Base-by-base conservation (phyloP, 768 basidiomycete species). In the Porphyrellus cyaneotinctus region DNA sequence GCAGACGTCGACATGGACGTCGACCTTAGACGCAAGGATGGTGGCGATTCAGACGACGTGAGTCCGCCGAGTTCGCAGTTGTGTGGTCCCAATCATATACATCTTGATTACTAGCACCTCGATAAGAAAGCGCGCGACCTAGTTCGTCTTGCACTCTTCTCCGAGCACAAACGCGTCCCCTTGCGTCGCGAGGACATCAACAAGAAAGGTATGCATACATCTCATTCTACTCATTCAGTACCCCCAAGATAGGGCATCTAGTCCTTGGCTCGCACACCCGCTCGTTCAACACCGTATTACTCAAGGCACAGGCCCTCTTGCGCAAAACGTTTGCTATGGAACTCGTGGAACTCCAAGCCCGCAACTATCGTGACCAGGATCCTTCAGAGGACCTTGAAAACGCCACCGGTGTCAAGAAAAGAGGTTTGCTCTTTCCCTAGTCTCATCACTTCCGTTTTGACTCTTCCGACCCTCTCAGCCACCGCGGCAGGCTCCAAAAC, bases 111-210 rank as follows among this genome's bases (percentile, higher is more conserved):
- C n/a, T 42, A 94, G 90, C 82, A 85, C 18, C 61, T 84, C 22
- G 72, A 75, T n/a, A 77, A 80, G 46, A 84, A 81, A 65, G 87
- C 87, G 0, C 75, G 79, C 44, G 82, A 85, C 46, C 77, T 95
- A 30, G 88, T 88, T 11, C 80, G 92, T 17, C 76, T 91, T 22
- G 90, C 91, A 3, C 74, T 97, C 37, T 95, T 93, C 67, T 77
- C 75, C 6, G 92, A 95, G 65, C 82, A 87, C 49, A 82, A 77
- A 63, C 78, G 90, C 46, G 68, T 72, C 12, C 76, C 83, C 2
- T 68, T 97, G 44, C 79, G 80, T 33, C 76, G 91, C 36, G 88
- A 93, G n/a, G 92, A 95, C 36, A 88, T 95, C 45, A 82, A 78
- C 35, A 94, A 93, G 72, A 89, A 89, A 76, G 83, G 94, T 85